Evolutionary conservation across 2,329 filamentous ascomycete species (phyloP), one percentile per base, ranked within the genome.

Genomic region (Paraconiothyrium sp.): DNA sequence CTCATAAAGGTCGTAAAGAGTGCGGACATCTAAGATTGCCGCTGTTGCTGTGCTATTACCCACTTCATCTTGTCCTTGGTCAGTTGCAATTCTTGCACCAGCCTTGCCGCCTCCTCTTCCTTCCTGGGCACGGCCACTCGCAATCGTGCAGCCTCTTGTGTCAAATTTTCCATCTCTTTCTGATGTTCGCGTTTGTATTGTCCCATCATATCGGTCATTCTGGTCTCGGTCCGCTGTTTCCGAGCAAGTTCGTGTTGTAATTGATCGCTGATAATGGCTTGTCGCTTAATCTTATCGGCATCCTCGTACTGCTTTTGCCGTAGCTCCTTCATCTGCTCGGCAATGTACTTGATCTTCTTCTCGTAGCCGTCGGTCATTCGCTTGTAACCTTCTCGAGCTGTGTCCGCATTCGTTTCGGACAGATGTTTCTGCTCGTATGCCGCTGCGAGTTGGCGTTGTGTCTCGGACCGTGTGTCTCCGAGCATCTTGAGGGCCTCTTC

Each of bases 331-430:
- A 78, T 66, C 55, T 73, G 68, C 6, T 77, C 78, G 85, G 88
- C 72, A 86, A 78, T 89, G 84, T 56, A 86, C 85, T 63, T 88
- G 41, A 78, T 58, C 63, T 76, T 73, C 64, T 72, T 74, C 65
- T 78, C 73, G 61, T 77, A 77, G 62, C 70, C 64, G 24, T 77
- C 88, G 70, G 89, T 88, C 27, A 91, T 86, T 67, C 86, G 87
- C 85, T 89, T 90, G 78, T 92, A 91, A 32, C 90, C 87, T 43
- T 89, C 89, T 68, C 92, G 87, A 80, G 91, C 88, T 43, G 92
- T 82, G 61, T 87, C 84, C 13, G 89, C 89, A 64, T 89, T 85
- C 39, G 81, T 83, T 46, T 86, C 87, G 39, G 90, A 90, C 60
- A 81, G 76, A 60, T 79, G 79, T 62, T 78, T 79, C 68, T 78